Percentiles rank a stretch among this genome's conserved stretches.
Conservation (phyloP, 1,139 yeast genomes). For the Blastobotrys serpentis region DNA sequence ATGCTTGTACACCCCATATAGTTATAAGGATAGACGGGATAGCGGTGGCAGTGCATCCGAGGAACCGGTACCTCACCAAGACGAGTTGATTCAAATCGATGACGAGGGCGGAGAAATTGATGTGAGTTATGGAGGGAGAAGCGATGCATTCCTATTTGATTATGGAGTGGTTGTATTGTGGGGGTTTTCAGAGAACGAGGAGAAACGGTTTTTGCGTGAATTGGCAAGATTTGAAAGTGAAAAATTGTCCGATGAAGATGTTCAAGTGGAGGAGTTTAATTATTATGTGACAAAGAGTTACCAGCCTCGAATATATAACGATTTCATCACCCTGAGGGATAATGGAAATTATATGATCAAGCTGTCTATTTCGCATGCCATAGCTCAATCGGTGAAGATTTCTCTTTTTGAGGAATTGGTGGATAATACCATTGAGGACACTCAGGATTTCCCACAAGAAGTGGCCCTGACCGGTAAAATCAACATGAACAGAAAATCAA, state of each 20-base stretch:
- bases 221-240: slow-evolving; percentile 87
- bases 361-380: slow-evolving; percentile 83
- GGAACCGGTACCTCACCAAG: slow-evolving; percentile 33
- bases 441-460: slow-evolving; percentile 94
- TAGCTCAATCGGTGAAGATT: slow-evolving; percentile 90
- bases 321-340: slow-evolving; percentile 87
- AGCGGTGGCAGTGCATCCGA: slow-evolving; percentile 40
- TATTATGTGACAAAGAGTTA: slow-evolving; percentile 89
- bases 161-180: slow-evolving; percentile 94
- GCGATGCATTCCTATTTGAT: slow-evolving; percentile 84
- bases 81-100: slow-evolving; percentile 62
- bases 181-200: slow-evolving; percentile 89
- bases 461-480: slow-evolving; percentile 94
- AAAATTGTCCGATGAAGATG: slow-evolving; percentile 84
- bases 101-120: slow-evolving; percentile 96
- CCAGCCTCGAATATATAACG: slow-evolving; percentile 93
- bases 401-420: slow-evolving; percentile 93
- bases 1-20: slow-evolving; percentile 86
- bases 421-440: slow-evolving; percentile 93
- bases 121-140: slow-evolving; percentile 64
- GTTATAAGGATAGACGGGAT: slow-evolving; percentile 60
- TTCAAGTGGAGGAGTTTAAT: slow-evolving; percentile 90
- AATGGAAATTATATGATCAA: slow-evolving; percentile 89
- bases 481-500: slow-evolving; percentile 88
- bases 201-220: slow-evolving; percentile 76